These are phyloP conservation scores for Lactarius sanguifluus DNA, from an alignment of 768 basidiomycete species.

Conservation along the genomic window DNA sequence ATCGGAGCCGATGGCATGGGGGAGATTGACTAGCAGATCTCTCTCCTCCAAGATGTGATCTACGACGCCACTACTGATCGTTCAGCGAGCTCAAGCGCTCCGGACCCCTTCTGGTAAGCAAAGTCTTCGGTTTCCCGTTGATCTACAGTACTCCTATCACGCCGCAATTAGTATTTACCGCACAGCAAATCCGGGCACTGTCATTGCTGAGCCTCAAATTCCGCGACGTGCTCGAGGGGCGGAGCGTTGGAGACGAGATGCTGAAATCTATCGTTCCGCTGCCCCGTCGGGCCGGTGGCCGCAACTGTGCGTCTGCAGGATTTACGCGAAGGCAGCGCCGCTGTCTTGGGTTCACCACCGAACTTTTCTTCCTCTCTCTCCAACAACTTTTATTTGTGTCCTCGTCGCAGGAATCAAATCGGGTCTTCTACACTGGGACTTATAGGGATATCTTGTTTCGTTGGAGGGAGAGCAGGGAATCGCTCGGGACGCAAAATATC, in stretches of 20 bases:
- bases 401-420: no score
- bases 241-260: neutral
- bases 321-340: no score
- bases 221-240: neutral
- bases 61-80: neutral
- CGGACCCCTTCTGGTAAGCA: neutral
- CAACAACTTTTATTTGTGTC: no score
- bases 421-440: neutral
- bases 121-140: neutral
- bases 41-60: conserved; percentile 4
- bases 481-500: no score
- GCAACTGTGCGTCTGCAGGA: no score
- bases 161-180: neutral
- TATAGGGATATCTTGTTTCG: neutral
- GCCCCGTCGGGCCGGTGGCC: no score
- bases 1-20: neutral
- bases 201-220: neutral
- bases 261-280: conserved; percentile 7
- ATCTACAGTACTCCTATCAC: neutral
- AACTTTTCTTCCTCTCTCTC: no score
- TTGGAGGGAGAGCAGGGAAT: neutral
- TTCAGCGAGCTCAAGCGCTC: neutral
- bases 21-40: conserved; percentile 7
- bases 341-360: no score
- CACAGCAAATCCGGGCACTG: neutral